These are phyloP conservation scores for Thoreauomyces humboldtii DNA, from an alignment of 192 early-diverging fungal genomes.

Conservation along the genomic window DNA sequence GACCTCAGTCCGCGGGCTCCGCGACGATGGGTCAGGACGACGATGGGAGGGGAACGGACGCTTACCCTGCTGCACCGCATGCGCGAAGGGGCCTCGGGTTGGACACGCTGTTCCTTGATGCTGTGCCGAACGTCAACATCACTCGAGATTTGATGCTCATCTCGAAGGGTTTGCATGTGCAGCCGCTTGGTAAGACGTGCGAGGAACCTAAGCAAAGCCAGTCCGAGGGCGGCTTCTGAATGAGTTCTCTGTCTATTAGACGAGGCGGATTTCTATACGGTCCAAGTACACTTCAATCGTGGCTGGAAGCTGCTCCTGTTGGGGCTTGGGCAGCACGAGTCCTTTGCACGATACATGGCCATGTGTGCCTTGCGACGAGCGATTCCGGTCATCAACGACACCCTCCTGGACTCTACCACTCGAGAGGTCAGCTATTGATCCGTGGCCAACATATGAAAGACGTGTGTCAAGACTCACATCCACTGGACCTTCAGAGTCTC, in stretches of 20 bases:
- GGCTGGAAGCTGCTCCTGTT: conserved; percentile 56
- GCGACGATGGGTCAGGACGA: not conserved
- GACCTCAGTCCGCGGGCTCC: not conserved
- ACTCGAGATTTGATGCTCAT: conserved; percentile 35
- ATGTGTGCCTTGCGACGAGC: conserved; percentile 47
- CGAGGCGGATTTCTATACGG: conserved; percentile 49
- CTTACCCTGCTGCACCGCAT: not conserved
- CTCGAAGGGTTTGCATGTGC: conserved; percentile 45
- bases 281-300: conserved; percentile 54
- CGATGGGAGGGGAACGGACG: conserved; percentile 1
- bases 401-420: conserved; percentile 48
- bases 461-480: too few relatives aligned
- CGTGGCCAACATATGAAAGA: too few relatives aligned
- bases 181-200: conserved; percentile 37
- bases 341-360: conserved; percentile 49
- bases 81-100: conserved; percentile 31
- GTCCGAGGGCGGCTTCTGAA: too few relatives aligned
- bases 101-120: conserved; percentile 45
- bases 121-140: conserved; percentile 46
- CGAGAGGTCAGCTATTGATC: conserved; percentile 39
- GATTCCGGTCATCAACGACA: conserved; percentile 51
- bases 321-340: conserved; percentile 52
- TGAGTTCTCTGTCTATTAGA: conserved; percentile 33
- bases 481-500: too few relatives aligned
- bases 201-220: too few relatives aligned